phyloP scores from a whole-genome alignment of 306 rosid species.

The Sicyos baderoa region DNA sequence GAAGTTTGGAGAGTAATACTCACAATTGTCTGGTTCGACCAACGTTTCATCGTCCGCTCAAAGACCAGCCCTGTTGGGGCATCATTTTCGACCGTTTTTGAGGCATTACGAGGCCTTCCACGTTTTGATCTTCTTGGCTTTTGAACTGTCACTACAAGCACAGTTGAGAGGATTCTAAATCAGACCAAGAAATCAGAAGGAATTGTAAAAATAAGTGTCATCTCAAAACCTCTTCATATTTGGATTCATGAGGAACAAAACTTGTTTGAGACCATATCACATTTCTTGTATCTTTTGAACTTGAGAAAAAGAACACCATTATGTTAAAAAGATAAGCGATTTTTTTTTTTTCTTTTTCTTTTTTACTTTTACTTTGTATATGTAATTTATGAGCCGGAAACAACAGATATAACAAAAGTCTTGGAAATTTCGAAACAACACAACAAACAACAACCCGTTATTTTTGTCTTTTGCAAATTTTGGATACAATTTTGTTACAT shows the following conservation, averaged over 20 bases:
- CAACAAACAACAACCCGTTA: background rate
- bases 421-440: background rate
- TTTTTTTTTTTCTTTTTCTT: background rate
- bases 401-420: background rate
- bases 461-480: background rate
- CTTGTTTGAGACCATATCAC: background rate
- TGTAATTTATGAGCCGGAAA: background rate
- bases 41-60: constrained; percentile 8
- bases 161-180: background rate
- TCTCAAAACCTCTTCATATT: background rate
- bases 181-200: background rate
- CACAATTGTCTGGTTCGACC: background rate
- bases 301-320: background rate
- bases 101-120: background rate
- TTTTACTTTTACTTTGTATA: background rate
- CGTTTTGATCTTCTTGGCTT: background rate
- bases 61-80: background rate
- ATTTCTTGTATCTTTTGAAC: background rate
- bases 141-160: background rate
- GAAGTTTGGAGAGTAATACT: constrained; percentile 14
- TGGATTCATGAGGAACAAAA: background rate
- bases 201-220: background rate
- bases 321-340: background rate
- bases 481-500: background rate
- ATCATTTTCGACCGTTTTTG: background rate